Percentiles rank a stretch among this genome's conserved stretches.
Evolutionary conservation across 306 rosid genomes (phyloP).

Genomic region (Begonia masoniana): DNA sequence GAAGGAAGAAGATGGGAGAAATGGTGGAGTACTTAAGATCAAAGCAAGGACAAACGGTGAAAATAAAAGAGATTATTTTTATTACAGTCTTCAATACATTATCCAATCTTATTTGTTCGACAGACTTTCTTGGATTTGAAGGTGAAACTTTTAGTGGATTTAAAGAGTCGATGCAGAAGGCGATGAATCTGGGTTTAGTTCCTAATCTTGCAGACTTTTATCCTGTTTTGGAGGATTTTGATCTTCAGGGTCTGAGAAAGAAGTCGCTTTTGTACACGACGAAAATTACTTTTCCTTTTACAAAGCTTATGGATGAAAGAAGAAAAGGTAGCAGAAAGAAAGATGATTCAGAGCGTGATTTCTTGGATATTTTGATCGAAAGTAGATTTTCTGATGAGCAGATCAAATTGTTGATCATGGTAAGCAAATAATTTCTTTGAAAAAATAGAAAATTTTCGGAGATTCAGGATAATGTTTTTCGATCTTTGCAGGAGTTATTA

Average conservation of each 20-base stretch:
- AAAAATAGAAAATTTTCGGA: background rate
- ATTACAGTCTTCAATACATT: slow-evolving; percentile 4
- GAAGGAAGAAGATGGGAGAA: slow-evolving; percentile 6
- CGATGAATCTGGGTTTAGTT: slow-evolving; percentile 1
- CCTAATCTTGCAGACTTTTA: slow-evolving; percentile 10
- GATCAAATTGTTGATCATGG: background rate
- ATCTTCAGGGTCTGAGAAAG: slow-evolving; percentile 7
- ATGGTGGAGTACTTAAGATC: slow-evolving; percentile 2
- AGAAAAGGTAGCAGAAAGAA: background rate
- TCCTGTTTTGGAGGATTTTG: background rate
- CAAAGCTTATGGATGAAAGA: background rate
- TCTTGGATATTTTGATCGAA: slow-evolving; percentile 6
- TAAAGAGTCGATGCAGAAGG: background rate
- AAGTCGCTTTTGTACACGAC: background rate
- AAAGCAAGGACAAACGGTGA: slow-evolving; percentile 4
- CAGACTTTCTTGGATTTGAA: slow-evolving; percentile 4
- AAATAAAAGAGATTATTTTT: background rate
- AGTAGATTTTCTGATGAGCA: slow-evolving; percentile 1
- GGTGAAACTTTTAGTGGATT: background rate
- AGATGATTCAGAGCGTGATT: background rate
- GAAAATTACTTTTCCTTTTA: background rate
- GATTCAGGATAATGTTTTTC: too few relatives aligned
- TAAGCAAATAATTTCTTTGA: background rate
- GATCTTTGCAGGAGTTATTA: slow-evolving; percentile 11
- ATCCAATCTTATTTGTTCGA: slow-evolving; percentile 4